Conservation (phyloP, 2,329 filamentous ascomycete genomes). For the Verticillium longisporum region DNA sequence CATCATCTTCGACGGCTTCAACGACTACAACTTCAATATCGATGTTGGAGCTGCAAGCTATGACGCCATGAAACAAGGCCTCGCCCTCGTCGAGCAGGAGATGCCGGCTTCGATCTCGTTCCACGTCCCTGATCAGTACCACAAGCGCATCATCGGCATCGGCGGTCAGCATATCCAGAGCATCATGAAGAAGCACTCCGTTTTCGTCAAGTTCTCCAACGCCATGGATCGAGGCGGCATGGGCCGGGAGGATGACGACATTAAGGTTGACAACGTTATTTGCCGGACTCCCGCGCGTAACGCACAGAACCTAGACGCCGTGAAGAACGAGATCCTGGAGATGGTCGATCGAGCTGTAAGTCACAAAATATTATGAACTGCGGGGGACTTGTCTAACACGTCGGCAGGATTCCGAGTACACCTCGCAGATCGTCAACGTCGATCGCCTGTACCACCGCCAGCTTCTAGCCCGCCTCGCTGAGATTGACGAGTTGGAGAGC, state of each 20-base stretch:
- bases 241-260: conserved; percentile 93
- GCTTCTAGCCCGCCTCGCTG: conserved; percentile 76
- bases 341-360: conserved; percentile 93
- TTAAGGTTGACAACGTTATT: conserved; percentile 98
- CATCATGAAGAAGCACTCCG: conserved; percentile 99
- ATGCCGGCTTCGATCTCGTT: conserved; percentile 99
- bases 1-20: conserved; percentile 98
- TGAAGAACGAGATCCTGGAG: conserved; percentile 98
- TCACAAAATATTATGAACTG: conserved; percentile 14
- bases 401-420: conserved; percentile 82
- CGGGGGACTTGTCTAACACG: conserved; percentile 4
- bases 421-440: conserved; percentile 86
- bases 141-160: conserved; percentile 98
- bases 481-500: conserved; percentile 93
- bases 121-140: conserved; percentile 97
- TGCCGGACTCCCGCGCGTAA: conserved; percentile 96
- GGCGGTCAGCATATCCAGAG: conserved; percentile 97
- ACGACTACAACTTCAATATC: conserved; percentile 99
- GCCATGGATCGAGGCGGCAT: conserved; percentile 93
- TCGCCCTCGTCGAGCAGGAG: conserved; percentile 92
- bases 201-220: conserved; percentile 99
- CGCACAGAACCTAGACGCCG: conserved; percentile 89
- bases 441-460: conserved; percentile 94
- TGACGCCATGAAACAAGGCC: conserved; percentile 86
- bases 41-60: conserved; percentile 91